Evolutionary conservation across 495 filamentous ascomycete genomes (phyloP), one percentile per base, ranked within the genome.

Genomic region (Aspergillus heteromorphus): DNA sequence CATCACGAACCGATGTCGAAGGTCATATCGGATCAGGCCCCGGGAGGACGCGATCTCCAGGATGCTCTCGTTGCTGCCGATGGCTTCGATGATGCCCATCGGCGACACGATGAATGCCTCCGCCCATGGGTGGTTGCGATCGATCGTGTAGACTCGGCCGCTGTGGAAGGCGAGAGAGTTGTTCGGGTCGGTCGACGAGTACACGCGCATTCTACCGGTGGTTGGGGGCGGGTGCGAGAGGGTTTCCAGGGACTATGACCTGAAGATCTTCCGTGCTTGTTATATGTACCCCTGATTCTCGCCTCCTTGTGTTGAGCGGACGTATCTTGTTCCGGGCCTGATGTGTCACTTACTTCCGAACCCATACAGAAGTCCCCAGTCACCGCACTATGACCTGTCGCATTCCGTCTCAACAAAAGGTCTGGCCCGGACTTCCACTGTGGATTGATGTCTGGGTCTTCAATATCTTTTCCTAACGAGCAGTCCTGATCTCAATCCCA

Each of bases 401-500:
- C 42, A n/a, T 45, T 41, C 6, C n/a, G 19, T 4, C 8, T 45
- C 42, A 10, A 1, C 18, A 21, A 21, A 45, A 10, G 42, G 42
- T 8, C 20, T 45, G 19, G 23, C 3, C 19, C 19, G 41, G 8
- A 43, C 17, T 20, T 43, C 41, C 41, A 45, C 19, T 21, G 17
- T 6, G 11, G 18, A 10, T 16, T 18, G 20, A 16, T 7, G 18
- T 43, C 41, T 20, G 21, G 41, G 10, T 43, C 41, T 10, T 43
- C 41, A 11, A 21, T 18, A 11, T 20, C 10, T 21, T 16, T 16
- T 21, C 17, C 17, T 11, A 43, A 43, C 0, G 6, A 43, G 6
- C 16, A 43, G 20, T 21, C 21, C 41, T 11, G 41, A 11, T 70
- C 14, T 75, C 71, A 6, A 78, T 74, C 5, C 83, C 76, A 59